Conservation (phyloP, 1,284 basidiomycete genomes). For the Ganoderma meredithae region DNA sequence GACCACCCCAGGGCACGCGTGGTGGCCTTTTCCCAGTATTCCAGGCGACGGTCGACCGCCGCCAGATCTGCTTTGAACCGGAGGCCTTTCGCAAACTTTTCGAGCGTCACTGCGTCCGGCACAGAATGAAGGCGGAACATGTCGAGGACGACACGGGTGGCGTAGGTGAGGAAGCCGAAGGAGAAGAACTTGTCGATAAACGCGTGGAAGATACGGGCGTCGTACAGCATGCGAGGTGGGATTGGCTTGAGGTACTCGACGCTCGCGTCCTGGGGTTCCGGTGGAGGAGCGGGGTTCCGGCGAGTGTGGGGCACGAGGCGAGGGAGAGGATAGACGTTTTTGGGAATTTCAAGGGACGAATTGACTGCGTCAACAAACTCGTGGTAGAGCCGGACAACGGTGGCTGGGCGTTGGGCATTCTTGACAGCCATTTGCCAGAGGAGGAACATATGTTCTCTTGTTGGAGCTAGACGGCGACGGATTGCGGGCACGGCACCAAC, state of each 20-base stretch:
- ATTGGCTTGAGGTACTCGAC: constrained; percentile 15
- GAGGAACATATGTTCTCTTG: constrained; percentile 44
- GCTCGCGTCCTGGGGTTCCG: neutral
- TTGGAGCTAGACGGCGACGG: constrained; percentile 41
- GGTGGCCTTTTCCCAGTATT: constrained; percentile 10
- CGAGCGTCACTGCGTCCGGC: constrained; percentile 33
- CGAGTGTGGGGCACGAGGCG: neutral
- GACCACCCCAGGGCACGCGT: neutral
- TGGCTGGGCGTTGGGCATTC: constrained; percentile 18
- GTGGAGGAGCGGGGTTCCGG: neutral
- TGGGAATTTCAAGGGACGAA: constrained; percentile 14
- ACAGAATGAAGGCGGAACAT: constrained; percentile 43
- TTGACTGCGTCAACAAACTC: constrained; percentile 32
- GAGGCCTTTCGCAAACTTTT: constrained; percentile 10
- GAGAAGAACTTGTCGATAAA: constrained; percentile 37
- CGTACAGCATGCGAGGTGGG: constrained; percentile 29
- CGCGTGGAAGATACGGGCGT: constrained; percentile 36
- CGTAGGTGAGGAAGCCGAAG: constrained; percentile 6
- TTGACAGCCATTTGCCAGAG: constrained; percentile 45
- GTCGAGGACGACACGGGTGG: constrained; percentile 42
- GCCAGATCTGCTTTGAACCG: neutral
- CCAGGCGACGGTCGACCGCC: constrained; percentile 7
- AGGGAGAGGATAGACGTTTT: constrained; percentile 1
- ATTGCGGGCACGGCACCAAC: constrained; percentile 1
- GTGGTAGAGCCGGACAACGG: constrained; percentile 41